These are phyloP conservation scores for Candida xiaguanensis DNA, from an alignment of 805 yeast genomes.

Conservation along the genomic window DNA sequence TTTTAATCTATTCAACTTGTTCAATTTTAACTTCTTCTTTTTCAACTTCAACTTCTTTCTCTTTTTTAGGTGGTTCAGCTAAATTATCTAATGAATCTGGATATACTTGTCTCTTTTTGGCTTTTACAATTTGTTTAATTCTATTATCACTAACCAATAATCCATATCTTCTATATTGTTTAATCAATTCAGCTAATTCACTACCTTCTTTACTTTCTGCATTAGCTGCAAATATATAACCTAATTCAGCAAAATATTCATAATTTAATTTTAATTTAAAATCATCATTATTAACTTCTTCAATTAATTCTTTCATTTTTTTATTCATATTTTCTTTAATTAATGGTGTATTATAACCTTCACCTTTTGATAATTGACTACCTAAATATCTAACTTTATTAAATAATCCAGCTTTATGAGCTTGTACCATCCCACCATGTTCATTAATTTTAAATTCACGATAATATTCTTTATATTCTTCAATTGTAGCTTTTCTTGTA, in stretches of 20 bases:
- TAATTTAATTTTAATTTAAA: constrained; percentile 51
- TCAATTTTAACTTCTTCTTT: background rate
- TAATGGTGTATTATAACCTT: constrained; percentile 71
- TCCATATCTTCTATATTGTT: constrained; percentile 66
- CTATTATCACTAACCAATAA: constrained; percentile 47
- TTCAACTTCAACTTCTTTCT: background rate
- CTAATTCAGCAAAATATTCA: constrained; percentile 51
- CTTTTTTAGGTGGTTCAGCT: background rate
- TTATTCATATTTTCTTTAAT: constrained; percentile 29
- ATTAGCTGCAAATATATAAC: constrained; percentile 44
- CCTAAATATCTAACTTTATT: constrained; percentile 58
- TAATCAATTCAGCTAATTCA: constrained; percentile 43
- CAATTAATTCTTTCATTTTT: constrained; percentile 15
- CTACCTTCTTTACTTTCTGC: constrained; percentile 34
- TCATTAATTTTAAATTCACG: constrained; percentile 60
- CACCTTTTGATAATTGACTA: constrained; percentile 63
- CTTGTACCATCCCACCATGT: constrained; percentile 73
- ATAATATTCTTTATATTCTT: constrained; percentile 67
- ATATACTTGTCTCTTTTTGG: constrained; percentile 27
- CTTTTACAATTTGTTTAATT: constrained; percentile 34
- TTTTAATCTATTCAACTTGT: background rate
- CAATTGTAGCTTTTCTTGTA: constrained; percentile 65
- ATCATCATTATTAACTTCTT: constrained; percentile 25
- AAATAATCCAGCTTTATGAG: constrained; percentile 71
- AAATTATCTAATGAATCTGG: background rate